Conservation (phyloP, 371 early-diverging fungal species). For the Gilbertella persicaria region DNA sequence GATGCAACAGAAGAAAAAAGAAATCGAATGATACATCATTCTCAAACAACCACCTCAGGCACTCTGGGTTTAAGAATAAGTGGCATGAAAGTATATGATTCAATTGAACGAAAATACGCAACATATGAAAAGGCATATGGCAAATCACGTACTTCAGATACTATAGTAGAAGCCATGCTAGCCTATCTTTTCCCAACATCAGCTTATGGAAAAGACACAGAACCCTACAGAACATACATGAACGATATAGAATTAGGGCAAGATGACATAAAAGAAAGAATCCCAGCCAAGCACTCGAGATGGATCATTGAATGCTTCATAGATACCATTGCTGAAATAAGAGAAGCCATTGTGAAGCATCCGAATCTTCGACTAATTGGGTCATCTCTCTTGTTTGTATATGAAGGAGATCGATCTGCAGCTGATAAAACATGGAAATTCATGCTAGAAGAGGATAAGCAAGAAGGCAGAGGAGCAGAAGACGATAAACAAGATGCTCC, state of each 20-base stretch:
- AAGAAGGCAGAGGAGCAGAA: conserved; percentile 36
- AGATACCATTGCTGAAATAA: conserved; percentile 57
- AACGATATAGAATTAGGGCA: conserved; percentile 6
- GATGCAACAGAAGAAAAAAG: conserved; percentile 65
- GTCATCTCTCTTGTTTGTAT: conserved; percentile 71
- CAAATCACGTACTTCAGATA: conserved; percentile 41
- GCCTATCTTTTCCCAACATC: conserved; percentile 50
- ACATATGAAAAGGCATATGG: conserved; percentile 52
- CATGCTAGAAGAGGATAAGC: conserved; percentile 43
- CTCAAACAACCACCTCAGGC: conserved; percentile 60
- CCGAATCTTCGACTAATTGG: conserved; percentile 61
- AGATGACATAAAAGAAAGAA: conserved; percentile 1
- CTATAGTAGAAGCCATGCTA: conserved; percentile 45
- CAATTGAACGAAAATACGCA: conserved; percentile 34
- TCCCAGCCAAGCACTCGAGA: conserved; percentile 39
- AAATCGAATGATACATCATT: conserved; percentile 56
- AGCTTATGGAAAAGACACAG: conserved; percentile 24
- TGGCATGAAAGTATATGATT: conserved; percentile 63
- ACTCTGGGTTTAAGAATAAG: conserved; percentile 61
- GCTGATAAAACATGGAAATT: conserved; percentile 49
- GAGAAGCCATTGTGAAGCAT: conserved; percentile 39
- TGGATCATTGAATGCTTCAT: conserved; percentile 67
- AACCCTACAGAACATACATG: conserved; percentile 9
- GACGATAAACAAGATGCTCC: conserved; percentile 49
- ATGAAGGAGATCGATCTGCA: conserved; percentile 65